Evolutionary conservation across 139 green algal genomes (phyloP).

Genomic region (Coelastrella sp.): DNA sequence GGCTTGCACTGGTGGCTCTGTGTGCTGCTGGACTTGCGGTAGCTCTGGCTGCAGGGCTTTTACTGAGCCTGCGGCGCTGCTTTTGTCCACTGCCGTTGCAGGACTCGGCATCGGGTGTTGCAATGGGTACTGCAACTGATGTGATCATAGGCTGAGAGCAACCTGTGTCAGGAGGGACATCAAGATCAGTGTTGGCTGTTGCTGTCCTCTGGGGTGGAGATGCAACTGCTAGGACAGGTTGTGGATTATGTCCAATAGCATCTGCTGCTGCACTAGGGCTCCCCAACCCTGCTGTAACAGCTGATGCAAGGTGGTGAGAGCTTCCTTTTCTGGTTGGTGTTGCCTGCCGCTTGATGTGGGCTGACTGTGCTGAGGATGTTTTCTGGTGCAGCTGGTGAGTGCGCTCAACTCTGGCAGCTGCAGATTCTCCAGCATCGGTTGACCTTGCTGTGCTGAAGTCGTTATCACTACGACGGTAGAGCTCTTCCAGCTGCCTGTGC

Average conservation of each 20-base stretch:
- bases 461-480: neutral
- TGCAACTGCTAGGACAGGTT: too few species aligned
- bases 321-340: too few species aligned
- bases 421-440: neutral
- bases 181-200: too few species aligned
- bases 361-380: too few species aligned
- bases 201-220: neutral
- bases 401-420: neutral
- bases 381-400: neutral
- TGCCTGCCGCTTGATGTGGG: too few species aligned
- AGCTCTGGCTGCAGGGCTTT: neutral
- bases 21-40: neutral
- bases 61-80: neutral
- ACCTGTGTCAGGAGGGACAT: neutral
- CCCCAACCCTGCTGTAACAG: too few species aligned
- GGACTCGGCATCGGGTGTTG: neutral
- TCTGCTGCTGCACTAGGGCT: too few species aligned
- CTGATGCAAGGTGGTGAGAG: too few species aligned
- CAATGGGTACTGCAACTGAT: neutral
- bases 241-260: too few species aligned
- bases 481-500: conserved; percentile 1
- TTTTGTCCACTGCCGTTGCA: neutral
- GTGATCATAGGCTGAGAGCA: neutral
- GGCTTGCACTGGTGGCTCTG: too few species aligned
- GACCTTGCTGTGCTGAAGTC: neutral